These are phyloP conservation scores for Tetracladium maxilliforme DNA, from an alignment of 2,329 filamentous ascomycete genomes.

Conservation along the genomic window DNA sequence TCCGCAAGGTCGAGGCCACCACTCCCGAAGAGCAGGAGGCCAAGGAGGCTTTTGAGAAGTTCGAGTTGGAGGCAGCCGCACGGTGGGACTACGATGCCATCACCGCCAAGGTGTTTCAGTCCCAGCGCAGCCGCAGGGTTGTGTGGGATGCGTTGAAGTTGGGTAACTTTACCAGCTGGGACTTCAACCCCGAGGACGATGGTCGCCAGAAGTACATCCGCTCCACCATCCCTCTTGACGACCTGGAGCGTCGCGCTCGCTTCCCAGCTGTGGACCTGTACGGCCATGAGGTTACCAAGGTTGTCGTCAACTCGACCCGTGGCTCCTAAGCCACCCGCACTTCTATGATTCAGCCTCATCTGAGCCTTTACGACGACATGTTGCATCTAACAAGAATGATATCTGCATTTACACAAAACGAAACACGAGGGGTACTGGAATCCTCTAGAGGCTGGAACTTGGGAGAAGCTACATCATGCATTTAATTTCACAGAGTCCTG, in stretches of 20 bases:
- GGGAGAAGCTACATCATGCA: too few relatives aligned
- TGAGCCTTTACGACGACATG: too few relatives aligned
- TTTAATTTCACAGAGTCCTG: too few relatives aligned
- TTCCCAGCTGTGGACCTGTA: constrained; percentile 50
- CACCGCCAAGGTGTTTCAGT: constrained; percentile 56
- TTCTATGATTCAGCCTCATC: too few relatives aligned
- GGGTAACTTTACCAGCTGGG: constrained; percentile 71
- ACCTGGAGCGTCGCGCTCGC: constrained; percentile 62
- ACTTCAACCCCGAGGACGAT: constrained; percentile 63
- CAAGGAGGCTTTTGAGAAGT: constrained; percentile 35
- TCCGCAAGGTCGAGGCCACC: constrained; percentile 17
- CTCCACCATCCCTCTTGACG: constrained; percentile 66
- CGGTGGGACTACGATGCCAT: constrained; percentile 77
- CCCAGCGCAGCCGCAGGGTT: constrained; percentile 65
- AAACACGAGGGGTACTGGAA: too few relatives aligned
- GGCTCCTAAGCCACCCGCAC: too few relatives aligned
- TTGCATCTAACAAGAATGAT: too few relatives aligned
- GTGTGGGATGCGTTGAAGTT: constrained; percentile 68
- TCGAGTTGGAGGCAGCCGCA: constrained; percentile 55
- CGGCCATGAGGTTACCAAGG: constrained; percentile 29
- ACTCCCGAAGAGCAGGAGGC: constrained; percentile 19
- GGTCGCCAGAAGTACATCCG: constrained; percentile 69
- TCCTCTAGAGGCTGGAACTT: too few relatives aligned
- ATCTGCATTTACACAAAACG: too few relatives aligned
- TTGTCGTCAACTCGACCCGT: constrained; percentile 25